phyloP scores from a whole-genome alignment of 306 rosid genomes.

The Medicago ruthenica region DNA sequence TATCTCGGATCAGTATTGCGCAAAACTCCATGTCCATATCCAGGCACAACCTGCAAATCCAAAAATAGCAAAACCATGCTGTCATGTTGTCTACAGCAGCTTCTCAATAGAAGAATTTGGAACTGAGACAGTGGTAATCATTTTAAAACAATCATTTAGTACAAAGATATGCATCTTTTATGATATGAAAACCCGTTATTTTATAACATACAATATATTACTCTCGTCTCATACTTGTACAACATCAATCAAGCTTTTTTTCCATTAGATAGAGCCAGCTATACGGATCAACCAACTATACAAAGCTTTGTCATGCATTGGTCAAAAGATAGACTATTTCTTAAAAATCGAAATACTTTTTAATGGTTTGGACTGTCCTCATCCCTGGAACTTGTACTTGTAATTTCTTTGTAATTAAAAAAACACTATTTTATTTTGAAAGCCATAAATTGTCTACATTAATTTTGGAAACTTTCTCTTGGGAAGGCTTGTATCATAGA shows the following conservation, averaged over 20 bases:
- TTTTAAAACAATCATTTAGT: conserved; percentile 12
- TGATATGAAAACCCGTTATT: neutral
- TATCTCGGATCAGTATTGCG: conserved; percentile 98
- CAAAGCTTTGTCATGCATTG: neutral
- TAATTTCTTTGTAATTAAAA: conserved; percentile 16
- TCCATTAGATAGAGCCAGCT: neutral
- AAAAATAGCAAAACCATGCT: conserved; percentile 23
- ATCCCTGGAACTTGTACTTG: neutral
- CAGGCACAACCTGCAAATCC: conserved; percentile 85
- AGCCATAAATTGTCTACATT: neutral
- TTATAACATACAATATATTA: conserved; percentile 16
- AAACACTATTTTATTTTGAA: conserved; percentile 4
- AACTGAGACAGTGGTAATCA: neutral
- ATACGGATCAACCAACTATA: neutral
- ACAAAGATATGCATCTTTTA: conserved; percentile 32
- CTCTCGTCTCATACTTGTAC: conserved; percentile 18
- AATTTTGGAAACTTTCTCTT: conserved; percentile 14
- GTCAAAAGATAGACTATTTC: neutral
- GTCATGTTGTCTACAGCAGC: conserved; percentile 19
- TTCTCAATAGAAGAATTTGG: conserved; percentile 26
- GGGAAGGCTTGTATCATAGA: neutral
- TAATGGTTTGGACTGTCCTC: neutral
- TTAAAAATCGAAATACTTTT: neutral
- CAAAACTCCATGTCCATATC: conserved; percentile 97
- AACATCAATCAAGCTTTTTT: neutral